These are phyloP conservation scores for Lepidium didymum DNA, from an alignment of 345 rosid species.

Conservation along the genomic window DNA sequence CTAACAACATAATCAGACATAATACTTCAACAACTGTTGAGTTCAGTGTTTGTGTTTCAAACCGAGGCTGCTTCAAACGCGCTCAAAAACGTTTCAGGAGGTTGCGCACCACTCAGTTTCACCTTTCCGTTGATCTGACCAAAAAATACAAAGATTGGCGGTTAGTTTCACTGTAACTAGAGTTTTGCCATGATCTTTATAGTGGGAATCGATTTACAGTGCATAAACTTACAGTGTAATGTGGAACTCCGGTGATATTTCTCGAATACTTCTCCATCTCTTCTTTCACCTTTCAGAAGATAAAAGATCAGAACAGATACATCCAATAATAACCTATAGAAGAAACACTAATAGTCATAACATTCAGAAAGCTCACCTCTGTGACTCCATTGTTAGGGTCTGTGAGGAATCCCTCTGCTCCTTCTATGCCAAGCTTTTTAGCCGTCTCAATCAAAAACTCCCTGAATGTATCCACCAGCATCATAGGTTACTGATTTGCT, in stretches of 20 bases:
- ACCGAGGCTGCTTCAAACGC: constrained; percentile 53
- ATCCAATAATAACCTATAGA: background rate
- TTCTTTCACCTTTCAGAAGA: constrained; percentile 50
- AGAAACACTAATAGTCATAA: background rate
- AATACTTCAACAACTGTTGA: background rate
- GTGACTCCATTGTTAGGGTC: constrained; percentile 61
- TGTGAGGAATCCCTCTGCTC: constrained; percentile 73
- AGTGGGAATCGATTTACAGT: background rate
- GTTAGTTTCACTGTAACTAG: background rate
- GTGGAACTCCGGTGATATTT: constrained; percentile 64
- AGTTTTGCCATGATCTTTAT: background rate
- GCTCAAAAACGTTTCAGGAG: constrained; percentile 56
- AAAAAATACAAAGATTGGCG: background rate
- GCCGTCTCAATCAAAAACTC: constrained; percentile 78
- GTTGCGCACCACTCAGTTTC: constrained; percentile 71
- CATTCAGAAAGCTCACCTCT: constrained; percentile 27
- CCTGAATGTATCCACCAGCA: constrained; percentile 30
- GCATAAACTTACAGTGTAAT: constrained; percentile 49
- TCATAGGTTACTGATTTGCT: background rate
- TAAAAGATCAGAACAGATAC: background rate
- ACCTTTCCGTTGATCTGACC: constrained; percentile 77
- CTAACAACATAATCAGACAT: background rate
- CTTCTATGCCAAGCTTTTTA: constrained; percentile 61
- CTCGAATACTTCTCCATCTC: constrained; percentile 60
- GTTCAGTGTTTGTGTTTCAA: constrained; percentile 3